Evolutionary conservation across 1,139 yeast species (phyloP), one percentile per base, ranked within the genome.

Genomic region (Candida gigantensis): DNA sequence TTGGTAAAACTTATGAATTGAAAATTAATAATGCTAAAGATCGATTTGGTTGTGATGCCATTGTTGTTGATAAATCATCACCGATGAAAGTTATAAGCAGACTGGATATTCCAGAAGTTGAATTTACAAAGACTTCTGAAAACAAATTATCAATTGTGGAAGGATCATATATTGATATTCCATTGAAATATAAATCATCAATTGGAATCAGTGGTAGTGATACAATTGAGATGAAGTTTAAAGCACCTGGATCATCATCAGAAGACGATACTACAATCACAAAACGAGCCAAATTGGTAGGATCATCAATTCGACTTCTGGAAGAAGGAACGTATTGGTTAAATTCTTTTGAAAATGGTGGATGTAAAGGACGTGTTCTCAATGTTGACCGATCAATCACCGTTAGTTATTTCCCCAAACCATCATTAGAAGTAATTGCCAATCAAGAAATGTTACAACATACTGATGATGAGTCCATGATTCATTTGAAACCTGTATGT

Each of bases 1-100:
- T 66, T 12, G 96, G 96, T 12, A 96, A 96, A 9, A 71, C 75
- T 14, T 88, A 79, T 53, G 72, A 77, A 11, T 60, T 92, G 1
- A 66, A 78, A 2, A 56, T 94, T 41, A 73, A 77, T 2, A 74
- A 85, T 9, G 77, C 87, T 4, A 72, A 70, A 24, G 98, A 94
- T 55, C 74, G 77, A 9, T 77, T 84, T 19, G 80, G 82, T 1
- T 92, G 99, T 62, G 67, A 75, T 11, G 89, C 86, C 9, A 32
- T 15, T 3, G 78, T 79, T n/a, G 62, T 47, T 15, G 47, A 51
- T 8, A 70, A 71, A 23, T 77, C 74, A 24, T 77, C 78, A 26
- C 82, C 77, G 39, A 78, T 84, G 14, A 70, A 62, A 19, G 65
- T 89, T 12, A 68, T 71, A 19, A 89, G 89, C 2, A 74, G 89